Percentiles rank a stretch among this genome's conserved stretches.
Evolutionary conservation across 257 asterid species (phyloP).

Genomic region (Vinca minor): DNA sequence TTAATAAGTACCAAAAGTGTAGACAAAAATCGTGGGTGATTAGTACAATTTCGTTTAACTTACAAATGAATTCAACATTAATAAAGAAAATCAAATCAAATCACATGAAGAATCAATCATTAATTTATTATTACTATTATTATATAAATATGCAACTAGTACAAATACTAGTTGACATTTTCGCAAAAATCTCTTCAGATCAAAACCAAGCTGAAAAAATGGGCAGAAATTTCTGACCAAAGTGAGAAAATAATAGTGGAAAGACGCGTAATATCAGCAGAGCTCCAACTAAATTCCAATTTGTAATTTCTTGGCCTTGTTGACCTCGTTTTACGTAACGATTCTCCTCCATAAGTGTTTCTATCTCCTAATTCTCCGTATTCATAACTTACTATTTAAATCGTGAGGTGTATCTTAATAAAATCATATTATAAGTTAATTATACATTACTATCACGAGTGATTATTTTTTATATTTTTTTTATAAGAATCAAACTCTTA

Average conservation of each 20-base stretch:
- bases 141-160: background rate
- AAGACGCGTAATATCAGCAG: slow-evolving; percentile 20
- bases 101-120: slow-evolving; percentile 13
- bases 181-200: background rate
- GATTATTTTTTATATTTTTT: no score
- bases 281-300: background rate
- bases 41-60: no score
- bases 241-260: background rate
- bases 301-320: slow-evolving; percentile 19
- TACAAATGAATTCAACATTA: no score
- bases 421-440: no score
- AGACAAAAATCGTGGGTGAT: no score
- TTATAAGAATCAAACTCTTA: no score
- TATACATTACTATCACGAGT: no score
- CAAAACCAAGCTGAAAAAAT: slow-evolving; percentile 5
- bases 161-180: slow-evolving; percentile 4
- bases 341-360: slow-evolving; percentile 13
- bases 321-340: slow-evolving; percentile 25
- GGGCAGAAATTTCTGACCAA: slow-evolving; percentile 6
- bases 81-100: background rate
- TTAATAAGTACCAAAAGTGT: no score
- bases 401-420: no score
- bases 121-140: background rate
- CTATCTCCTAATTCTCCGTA: no score
- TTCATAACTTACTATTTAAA: no score